Evolutionary conservation across 2,329 filamentous ascomycete species (phyloP), one percentile per base, ranked within the genome.

Genomic region (Nemania abortiva): DNA sequence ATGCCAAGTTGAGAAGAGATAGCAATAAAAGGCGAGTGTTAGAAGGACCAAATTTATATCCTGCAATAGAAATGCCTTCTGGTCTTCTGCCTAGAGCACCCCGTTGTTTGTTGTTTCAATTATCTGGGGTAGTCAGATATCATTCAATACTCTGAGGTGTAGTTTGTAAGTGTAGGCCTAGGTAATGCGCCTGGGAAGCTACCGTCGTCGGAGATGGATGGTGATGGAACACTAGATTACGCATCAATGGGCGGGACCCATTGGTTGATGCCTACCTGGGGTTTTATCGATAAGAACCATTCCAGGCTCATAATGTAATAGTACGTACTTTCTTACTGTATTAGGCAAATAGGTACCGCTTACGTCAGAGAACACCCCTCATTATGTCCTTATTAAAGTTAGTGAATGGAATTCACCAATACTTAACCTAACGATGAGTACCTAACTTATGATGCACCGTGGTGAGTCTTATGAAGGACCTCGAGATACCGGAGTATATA

Each of bases 161-260:
- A 29, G 31, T n/a, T 27, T 27, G 18, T 58, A 55, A 34, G 27
- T 63, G 34, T 31, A 37, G 39, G 49, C 34, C 39, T 42, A 65
- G 49, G 22, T 24, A 49, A 34, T n/a, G 37, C 13, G 27, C 24
- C 47, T 47, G 47, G 49, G 18, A 15, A 45, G 49, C 47, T 18
- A 55, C 56, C 56, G 62, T 62, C 31, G 68, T 70, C 64, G 65
- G 63, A 59, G 66, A 72, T 73, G 63, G 70, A 72, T 50, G 60
- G 42, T 50, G 57, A 72, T 72, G 72, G 70, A 72, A 72, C 49
- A 47, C 47, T 39, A 37, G 69, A 71, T 71, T 71, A 71, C 69
- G 54, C 66, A 71, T 54, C 69, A 65, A n/a, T 47, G 18, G 20
- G 42, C 49, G 54, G 56, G 39, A 52, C 39, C 58, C 45, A 53